Base-by-base conservation (phyloP, 345 rosid genomes). In the Linum trigynum region DNA sequence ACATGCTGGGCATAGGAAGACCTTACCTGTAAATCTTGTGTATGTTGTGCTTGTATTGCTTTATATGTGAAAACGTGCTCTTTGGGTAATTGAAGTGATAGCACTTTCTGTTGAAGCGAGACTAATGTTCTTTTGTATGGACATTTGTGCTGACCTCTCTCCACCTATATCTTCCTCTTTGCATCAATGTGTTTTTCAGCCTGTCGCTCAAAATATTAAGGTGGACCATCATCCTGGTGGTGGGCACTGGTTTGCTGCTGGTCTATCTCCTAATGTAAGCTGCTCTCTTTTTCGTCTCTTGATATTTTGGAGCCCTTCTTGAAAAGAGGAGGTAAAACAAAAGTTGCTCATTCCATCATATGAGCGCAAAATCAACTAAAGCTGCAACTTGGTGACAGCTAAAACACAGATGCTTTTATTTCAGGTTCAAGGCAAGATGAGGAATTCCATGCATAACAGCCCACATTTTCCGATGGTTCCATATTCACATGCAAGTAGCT, bases 211-310 rank as follows among this genome's bases (percentile, higher is more conserved):
- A 80, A 94, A 84, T 77, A 68, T 87, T 67, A 94, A 85, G 81
- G 96, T 94, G 75, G 92, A 90, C 65, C 99, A 94, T 90, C 96
- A 90, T 72, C 97, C 96, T 59, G 97, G 96, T 66, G 96, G 96
- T 64, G 99, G 99, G 76, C 97, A 94, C 78, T 94, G 99, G 99
- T 88, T 90, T 81, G 95, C 99, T 69, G 97, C 99, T 76, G 99
- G 99, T 68, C 95, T 94, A 71, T 94, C 99, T 76, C 99, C 99
- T 64, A 83, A 87, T 76, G 99, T 94, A 79, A 85, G 32, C 63
- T 67, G 50, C 61, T 42, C 60, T 60, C 69, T 67, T 66, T 65
- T 38, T 23, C 32, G 32, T 23, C 17, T 41, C 55, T 48, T 64
- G 45, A 65, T 65, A 37, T 66, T 72, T 76, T 61, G 53, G 58